Percentiles rank a stretch among this genome's conserved stretches.
phyloP scores from a whole-genome alignment of 2,329 filamentous ascomycete species.

The Achaetomium macrosporum region DNA sequence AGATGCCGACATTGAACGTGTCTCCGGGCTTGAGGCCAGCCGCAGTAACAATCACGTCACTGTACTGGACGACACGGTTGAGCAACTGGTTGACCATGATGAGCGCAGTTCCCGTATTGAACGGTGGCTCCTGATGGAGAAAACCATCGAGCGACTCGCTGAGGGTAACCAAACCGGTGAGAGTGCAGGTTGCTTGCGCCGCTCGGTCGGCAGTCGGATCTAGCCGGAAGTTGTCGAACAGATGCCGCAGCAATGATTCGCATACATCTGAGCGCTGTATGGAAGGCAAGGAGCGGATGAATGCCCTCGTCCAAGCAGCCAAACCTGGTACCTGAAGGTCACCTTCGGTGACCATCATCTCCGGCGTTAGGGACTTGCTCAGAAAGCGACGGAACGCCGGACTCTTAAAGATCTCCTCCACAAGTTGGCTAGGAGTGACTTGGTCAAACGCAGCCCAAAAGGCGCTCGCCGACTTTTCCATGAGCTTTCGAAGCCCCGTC shows the following conservation, averaged over 20 bases:
- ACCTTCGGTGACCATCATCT: slow-evolving; percentile 47
- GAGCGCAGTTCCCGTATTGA: slow-evolving; percentile 47
- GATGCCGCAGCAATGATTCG: slow-evolving; percentile 67
- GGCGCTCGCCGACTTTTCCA: slow-evolving; percentile 69
- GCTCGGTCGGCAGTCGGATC: slow-evolving; percentile 48
- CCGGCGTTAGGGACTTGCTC: slow-evolving; percentile 50
- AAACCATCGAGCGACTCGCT: slow-evolving; percentile 53
- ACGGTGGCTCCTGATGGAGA: slow-evolving; percentile 39
- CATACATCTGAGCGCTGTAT: slow-evolving; percentile 74
- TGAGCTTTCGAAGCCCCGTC: slow-evolving; percentile 61
- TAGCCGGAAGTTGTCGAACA: slow-evolving; percentile 60
- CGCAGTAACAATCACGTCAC: slow-evolving; percentile 52
- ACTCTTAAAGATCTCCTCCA: slow-evolving; percentile 77
- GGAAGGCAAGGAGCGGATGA: slow-evolving; percentile 70
- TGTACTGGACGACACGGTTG: slow-evolving; percentile 59
- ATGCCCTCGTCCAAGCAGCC: slow-evolving; percentile 71
- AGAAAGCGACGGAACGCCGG: slow-evolving; percentile 59
- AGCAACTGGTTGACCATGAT: slow-evolving; percentile 61
- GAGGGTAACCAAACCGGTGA: slow-evolving; percentile 58
- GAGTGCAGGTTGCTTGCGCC: slow-evolving; percentile 56
- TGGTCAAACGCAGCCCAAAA: slow-evolving; percentile 87
- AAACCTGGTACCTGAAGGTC: slow-evolving; percentile 55
- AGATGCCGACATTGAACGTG: slow-evolving; percentile 46
- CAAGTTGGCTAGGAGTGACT: slow-evolving; percentile 70
- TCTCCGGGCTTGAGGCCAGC: slow-evolving; percentile 43